Base-by-base conservation (phyloP, 257 asterid genomes). In the Nemophila menziesii region DNA sequence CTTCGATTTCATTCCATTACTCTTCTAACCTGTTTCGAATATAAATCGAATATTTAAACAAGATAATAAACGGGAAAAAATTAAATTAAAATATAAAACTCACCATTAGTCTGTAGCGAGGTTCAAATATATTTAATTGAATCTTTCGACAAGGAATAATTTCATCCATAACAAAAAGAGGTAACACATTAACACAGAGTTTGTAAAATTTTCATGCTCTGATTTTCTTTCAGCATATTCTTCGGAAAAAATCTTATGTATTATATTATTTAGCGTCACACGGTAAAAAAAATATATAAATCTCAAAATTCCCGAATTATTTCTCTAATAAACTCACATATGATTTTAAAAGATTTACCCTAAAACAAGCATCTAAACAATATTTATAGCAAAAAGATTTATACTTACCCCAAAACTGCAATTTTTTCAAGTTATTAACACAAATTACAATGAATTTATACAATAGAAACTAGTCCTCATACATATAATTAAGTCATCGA, bases 21-120 rank as follows among this genome's bases (percentile, higher is more conserved):
- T 71, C 99, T 73, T 70, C 96, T 79, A 56, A 85, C 93, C 99
- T 90, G 61, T 67, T 68, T 52, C 49, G 57, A 54, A 26, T 23
- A 70, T 18, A 53, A 37, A 5, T 16, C 9, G 22, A 16, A 20
- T 18, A 14, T 4, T 11, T 10, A 26, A 26, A 10, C n/a, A n/a
- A n/a, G n/a, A n/a, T n/a, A 26, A 26, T 26, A 26, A 26, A 29
- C 12, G 9, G 12, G 12, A 29, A 29, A 29, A 2, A 2, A 15
- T n/a, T n/a, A n/a, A n/a, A n/a, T n/a, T n/a, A n/a, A 21, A 40
- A 7, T 29, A 21, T 20, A 20, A 42, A 46, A 62, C 83, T 77
- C 48, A 90, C 99, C 99, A 90, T 81, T 37, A 90, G 93, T 52
- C 99, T 77, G 65, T 90, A 90, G 44, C 99, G 96, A 51, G 99